These are phyloP conservation scores for Candolleomyces eurysporus DNA, from an alignment of 768 basidiomycete species.

Conservation along the genomic window DNA sequence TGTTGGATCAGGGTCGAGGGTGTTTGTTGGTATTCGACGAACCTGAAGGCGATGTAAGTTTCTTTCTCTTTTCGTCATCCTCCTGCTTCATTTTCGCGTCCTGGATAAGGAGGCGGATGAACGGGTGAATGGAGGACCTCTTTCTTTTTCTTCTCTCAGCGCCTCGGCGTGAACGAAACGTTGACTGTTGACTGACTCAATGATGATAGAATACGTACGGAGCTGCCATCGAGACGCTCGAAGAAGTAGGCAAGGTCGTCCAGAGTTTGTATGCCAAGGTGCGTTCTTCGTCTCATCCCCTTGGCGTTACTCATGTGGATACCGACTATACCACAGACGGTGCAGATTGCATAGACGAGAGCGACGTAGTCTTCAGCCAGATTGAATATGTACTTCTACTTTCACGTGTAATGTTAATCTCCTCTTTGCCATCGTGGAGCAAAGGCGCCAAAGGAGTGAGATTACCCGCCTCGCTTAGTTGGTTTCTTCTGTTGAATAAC, in stretches of 20 bases:
- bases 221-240: conserved; percentile 85
- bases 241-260: conserved; percentile 92
- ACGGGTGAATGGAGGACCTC: background rate
- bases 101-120: no score
- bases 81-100: background rate
- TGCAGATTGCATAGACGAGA: conserved; percentile 29
- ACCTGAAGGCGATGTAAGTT: conserved; percentile 80
- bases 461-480: no score
- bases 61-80: conserved; percentile 6
- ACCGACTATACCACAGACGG: conserved; percentile 18
- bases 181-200: background rate
- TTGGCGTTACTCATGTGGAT: background rate
- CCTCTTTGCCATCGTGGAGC: no score
- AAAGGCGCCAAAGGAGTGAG: no score
- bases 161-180: background rate
- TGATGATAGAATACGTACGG: conserved; percentile 74
- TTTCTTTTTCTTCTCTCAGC: background rate
- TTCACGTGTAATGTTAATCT: no score
- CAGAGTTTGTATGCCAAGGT: conserved; percentile 88
- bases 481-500: no score
- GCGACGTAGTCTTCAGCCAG: no score
- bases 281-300: background rate
- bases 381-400: no score
- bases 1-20: conserved; percentile 94
- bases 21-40: conserved; percentile 91